These are phyloP conservation scores for Schoenoplectus tabernaemontani DNA, from an alignment of 202 grass and related monocot species.

Conservation along the genomic window DNA sequence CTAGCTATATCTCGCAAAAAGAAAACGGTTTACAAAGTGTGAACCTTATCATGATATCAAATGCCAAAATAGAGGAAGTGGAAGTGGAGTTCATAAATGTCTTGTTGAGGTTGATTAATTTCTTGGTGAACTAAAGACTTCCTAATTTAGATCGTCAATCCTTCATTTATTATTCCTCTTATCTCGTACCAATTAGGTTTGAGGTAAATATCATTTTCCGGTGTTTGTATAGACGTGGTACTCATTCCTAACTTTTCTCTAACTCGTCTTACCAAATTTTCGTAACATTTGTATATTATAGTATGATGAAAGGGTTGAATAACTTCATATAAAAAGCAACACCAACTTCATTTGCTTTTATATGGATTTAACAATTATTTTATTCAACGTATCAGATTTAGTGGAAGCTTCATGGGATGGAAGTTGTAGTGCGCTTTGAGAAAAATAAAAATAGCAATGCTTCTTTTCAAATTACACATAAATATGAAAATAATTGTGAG, in stretches of 20 bases:
- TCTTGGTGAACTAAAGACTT: constrained; percentile 7
- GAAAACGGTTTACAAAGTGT: background rate
- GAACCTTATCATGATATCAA: background rate
- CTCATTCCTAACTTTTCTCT: background rate
- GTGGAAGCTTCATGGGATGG: background rate
- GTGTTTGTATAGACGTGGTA: background rate
- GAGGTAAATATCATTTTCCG: background rate
- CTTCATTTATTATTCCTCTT: background rate
- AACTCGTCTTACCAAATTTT: background rate
- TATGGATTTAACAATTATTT: background rate
- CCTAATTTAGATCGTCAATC: background rate
- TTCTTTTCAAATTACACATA: background rate
- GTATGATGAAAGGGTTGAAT: background rate
- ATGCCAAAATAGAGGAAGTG: background rate
- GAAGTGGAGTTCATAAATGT: background rate
- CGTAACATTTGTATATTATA: background rate
- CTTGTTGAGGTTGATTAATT: background rate
- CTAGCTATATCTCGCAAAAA: background rate
- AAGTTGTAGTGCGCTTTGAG: background rate
- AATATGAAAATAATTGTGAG: background rate
- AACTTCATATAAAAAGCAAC: background rate
- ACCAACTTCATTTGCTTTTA: background rate
- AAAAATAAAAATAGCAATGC: background rate
- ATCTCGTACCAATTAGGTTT: background rate
- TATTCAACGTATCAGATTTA: background rate